These are phyloP conservation scores for Fusarium pseudoanthophilum DNA, from an alignment of 2,329 filamentous ascomycete species.

Conservation along the genomic window DNA sequence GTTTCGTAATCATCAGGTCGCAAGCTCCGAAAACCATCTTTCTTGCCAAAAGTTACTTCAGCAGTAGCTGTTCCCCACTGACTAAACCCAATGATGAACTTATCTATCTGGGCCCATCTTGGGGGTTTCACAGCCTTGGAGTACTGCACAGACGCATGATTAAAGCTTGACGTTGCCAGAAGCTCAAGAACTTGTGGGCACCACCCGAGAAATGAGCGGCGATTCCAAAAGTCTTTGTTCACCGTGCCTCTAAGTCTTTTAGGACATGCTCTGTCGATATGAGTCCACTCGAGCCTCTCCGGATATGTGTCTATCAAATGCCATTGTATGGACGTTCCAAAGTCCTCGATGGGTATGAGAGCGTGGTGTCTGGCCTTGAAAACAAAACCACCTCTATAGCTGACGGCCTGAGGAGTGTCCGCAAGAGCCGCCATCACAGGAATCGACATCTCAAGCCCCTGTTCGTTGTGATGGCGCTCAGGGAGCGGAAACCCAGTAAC, in stretches of 20 bases:
- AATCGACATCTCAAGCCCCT: neutral
- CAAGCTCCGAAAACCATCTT: neutral
- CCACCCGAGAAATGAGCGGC: neutral
- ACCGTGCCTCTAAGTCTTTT: neutral
- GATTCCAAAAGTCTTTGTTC: rapidly evolving
- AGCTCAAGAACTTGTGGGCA: neutral
- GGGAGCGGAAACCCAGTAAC: neutral
- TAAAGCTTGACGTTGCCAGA: neutral
- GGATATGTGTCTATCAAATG: neutral
- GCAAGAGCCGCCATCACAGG: neutral
- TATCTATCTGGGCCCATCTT: neutral
- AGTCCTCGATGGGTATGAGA: neutral
- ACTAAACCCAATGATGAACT: neutral
- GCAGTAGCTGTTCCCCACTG: neutral
- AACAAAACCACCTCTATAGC: neutral
- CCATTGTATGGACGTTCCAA: neutral
- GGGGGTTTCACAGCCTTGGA: neutral
- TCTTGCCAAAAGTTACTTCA: neutral
- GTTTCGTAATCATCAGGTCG: neutral
- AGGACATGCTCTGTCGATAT: neutral
- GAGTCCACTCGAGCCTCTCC: neutral
- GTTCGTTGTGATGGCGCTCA: neutral
- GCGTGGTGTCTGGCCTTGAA: neutral
- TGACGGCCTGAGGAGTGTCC: neutral
- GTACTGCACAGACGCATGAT: neutral